A percentile compares a stretch with the other conserved stretches of the same genome.
These are phyloP conservation scores for Biscogniauxia mediterranea DNA, from an alignment of 2,329 filamentous ascomycete genomes.

Conservation along the genomic window DNA sequence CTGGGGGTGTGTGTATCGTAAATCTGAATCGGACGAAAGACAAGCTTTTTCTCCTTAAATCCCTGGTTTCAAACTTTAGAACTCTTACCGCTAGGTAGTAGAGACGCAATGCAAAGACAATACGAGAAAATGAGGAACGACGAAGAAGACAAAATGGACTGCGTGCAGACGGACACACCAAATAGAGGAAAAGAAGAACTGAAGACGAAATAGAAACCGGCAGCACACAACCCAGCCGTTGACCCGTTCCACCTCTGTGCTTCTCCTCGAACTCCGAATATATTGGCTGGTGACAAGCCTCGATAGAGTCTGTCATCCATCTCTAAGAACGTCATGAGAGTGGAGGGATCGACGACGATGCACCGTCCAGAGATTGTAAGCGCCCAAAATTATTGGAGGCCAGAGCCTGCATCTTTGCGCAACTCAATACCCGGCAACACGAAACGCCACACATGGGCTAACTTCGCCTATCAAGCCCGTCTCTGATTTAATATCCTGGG, in stretches of 20 bases:
- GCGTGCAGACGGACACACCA: not conserved
- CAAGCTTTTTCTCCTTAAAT: not conserved
- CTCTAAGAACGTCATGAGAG: not conserved
- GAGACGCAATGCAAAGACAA: not conserved
- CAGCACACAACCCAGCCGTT: not conserved
- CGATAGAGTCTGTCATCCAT: not conserved
- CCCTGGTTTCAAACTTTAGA: not conserved
- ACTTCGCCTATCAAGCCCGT: constrained; percentile 5
- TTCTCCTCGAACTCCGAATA: not conserved
- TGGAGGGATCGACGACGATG: not conserved
- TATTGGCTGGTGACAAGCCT: not conserved
- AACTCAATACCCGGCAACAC: constrained; percentile 21
- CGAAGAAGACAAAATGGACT: not conserved
- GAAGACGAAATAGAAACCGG: not conserved
- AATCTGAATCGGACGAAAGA: not conserved
- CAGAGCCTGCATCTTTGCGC: constrained; percentile 14
- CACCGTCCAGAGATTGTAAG: constrained; percentile 3
- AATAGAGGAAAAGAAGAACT: not conserved
- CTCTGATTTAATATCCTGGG: constrained; percentile 10
- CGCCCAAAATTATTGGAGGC: constrained; percentile 8
- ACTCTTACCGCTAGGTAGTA: not conserved
- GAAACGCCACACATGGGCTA: constrained; percentile 21
- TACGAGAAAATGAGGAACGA: not conserved
- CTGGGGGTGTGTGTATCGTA: not conserved
- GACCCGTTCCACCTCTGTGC: not conserved